Percentiles rank a stretch among this genome's conserved stretches.
Evolutionary conservation across 2,329 filamentous ascomycete species (phyloP).

Genomic region (Calonectria naviculata): DNA sequence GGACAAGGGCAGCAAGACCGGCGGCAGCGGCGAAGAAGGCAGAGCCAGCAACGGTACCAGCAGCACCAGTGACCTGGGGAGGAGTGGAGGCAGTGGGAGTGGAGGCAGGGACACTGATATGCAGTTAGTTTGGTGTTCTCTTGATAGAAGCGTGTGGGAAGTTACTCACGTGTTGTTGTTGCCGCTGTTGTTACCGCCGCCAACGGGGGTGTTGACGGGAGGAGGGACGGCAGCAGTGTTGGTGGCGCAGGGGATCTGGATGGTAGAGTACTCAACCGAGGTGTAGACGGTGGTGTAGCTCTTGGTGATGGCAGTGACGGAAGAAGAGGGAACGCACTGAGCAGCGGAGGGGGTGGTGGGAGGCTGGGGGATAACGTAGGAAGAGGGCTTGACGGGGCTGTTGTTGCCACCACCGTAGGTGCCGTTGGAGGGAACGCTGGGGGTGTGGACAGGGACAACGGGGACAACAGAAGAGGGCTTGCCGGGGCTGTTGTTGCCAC

Average conservation of each 20-base stretch:
- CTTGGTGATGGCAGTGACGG: constrained; percentile 65
- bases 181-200: constrained; percentile 40
- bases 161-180: constrained; percentile 47
- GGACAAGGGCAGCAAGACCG: constrained; percentile 64
- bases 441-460: neutral
- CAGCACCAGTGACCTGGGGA: constrained; percentile 61
- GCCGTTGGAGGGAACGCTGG: constrained; percentile 16
- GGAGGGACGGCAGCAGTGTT: constrained; percentile 39
- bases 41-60: constrained; percentile 64
- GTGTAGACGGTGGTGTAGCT: constrained; percentile 67
- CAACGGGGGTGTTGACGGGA: constrained; percentile 38
- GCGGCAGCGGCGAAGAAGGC: constrained; percentile 65
- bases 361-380: constrained; percentile 17
- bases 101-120: constrained; percentile 34
- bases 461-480: constrained; percentile 17
- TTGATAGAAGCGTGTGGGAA: neutral
- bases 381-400: neutral
- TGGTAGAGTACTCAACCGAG: constrained; percentile 62
- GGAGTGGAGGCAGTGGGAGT: constrained; percentile 42
- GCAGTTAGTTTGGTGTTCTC: constrained; percentile 21
- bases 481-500: constrained; percentile 17
- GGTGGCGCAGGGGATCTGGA: constrained; percentile 39
- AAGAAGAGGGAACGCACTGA: constrained; percentile 42
- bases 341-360: constrained; percentile 31
- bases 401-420: neutral